These are phyloP conservation scores for Aspergillus udagawae DNA, from an alignment of 2,329 filamentous ascomycete species.

Conservation along the genomic window DNA sequence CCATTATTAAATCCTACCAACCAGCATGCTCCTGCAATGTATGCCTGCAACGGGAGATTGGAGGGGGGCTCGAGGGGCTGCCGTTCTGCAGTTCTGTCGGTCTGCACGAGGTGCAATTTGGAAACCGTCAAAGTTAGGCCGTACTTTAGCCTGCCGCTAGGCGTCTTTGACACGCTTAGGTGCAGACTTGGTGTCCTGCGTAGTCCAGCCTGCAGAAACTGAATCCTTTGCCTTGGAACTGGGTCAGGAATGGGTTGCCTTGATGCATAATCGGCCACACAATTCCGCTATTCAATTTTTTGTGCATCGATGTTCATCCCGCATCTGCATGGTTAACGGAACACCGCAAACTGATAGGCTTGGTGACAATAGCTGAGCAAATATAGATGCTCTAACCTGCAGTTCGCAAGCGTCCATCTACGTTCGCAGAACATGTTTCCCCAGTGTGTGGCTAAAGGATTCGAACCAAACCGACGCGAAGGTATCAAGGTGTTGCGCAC, in stretches of 20 bases:
- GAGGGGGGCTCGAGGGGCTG: too few relatives aligned
- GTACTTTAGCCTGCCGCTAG: neutral
- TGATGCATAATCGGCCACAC: neutral
- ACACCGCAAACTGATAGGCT: neutral
- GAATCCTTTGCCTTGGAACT: neutral
- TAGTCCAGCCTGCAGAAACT: neutral
- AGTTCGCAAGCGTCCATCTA: neutral
- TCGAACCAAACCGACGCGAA: neutral
- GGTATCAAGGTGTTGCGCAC: neutral
- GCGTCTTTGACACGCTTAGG: neutral
- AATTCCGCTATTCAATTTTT: neutral
- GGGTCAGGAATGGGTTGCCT: neutral
- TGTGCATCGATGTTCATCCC: neutral
- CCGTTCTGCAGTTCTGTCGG: neutral
- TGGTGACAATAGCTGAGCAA: neutral
- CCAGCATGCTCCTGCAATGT: neutral
- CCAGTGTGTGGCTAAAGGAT: neutral
- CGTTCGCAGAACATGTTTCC: neutral
- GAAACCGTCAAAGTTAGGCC: neutral
- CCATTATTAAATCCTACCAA: neutral
- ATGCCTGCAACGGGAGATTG: neutral
- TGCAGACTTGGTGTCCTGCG: neutral
- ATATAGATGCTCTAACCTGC: neutral
- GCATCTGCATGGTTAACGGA: neutral
- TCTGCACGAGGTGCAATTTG: neutral